Conservation (phyloP, 163 green algal species). For the Scenedesmus sp. region DNA sequence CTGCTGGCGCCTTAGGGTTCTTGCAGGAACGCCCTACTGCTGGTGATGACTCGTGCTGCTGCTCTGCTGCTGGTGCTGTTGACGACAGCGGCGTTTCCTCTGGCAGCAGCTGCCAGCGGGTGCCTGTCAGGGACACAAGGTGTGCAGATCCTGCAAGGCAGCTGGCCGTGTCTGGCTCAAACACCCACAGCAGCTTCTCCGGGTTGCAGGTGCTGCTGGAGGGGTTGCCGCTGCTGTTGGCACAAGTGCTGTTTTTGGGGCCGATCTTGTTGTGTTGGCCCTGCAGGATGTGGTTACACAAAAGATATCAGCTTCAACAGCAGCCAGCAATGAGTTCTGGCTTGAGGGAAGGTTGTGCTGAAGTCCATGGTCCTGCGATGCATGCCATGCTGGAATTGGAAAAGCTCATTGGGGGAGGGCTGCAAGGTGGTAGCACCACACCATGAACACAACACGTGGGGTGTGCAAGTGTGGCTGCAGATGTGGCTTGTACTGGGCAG, state of each 20-base stretch:
- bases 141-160: constrained; percentile 18
- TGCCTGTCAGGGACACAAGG: neutral
- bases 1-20: neutral
- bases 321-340: neutral
- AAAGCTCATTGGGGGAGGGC: neutral
- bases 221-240: neutral
- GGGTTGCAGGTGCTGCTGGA: neutral
- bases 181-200: constrained; percentile 28
- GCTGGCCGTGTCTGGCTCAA: constrained; percentile 16
- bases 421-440: neutral
- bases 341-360: no score
- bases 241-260: neutral
- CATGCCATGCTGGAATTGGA: neutral
- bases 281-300: no score
- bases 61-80: neutral
- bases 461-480: no score
- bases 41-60: neutral
- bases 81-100: neutral
- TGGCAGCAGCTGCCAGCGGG: constrained; percentile 25
- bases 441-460: neutral
- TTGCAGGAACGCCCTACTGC: neutral
- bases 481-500: no score
- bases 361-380: neutral
- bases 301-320: neutral
- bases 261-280: neutral